These are phyloP conservation scores for Mycocentrospora acerina DNA, from an alignment of 2,329 filamentous ascomycete genomes.

Conservation along the genomic window DNA sequence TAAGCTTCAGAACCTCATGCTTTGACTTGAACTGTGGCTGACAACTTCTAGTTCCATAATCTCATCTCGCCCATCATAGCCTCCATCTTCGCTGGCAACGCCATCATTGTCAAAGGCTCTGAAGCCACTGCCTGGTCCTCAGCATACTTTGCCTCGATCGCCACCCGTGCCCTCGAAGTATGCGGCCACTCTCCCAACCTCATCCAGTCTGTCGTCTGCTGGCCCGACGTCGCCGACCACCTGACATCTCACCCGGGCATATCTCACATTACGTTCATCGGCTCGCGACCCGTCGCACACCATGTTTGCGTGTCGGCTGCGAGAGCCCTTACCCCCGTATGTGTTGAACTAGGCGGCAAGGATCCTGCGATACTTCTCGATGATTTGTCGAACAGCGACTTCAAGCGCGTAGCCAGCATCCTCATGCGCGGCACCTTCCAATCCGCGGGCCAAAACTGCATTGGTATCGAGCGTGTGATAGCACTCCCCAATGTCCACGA, in stretches of 20 bases:
- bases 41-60: conserved; percentile 77
- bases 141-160: conserved; percentile 76
- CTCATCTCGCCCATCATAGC: conserved; percentile 88
- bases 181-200: conserved; percentile 82
- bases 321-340: conserved; percentile 80
- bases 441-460: conserved; percentile 94
- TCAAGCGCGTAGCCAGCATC: conserved; percentile 75
- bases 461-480: conserved; percentile 92
- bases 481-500: conserved; percentile 76
- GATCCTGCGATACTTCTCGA: conserved; percentile 90
- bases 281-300: conserved; percentile 82
- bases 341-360: conserved; percentile 92
- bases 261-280: conserved; percentile 93
- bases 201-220: conserved; percentile 83
- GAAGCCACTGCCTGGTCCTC: conserved; percentile 96
- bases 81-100: conserved; percentile 87
- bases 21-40: neutral
- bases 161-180: conserved; percentile 73
- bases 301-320: conserved; percentile 85
- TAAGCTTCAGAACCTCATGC: conserved; percentile 21
- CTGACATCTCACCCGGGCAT: conserved; percentile 84
- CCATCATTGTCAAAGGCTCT: conserved; percentile 88
- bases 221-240: conserved; percentile 77
- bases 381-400: conserved; percentile 63
- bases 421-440: conserved; percentile 93